Conservation (phyloP, 495 filamentous ascomycete genomes). For the Polyplosphaeria fusca region DNA sequence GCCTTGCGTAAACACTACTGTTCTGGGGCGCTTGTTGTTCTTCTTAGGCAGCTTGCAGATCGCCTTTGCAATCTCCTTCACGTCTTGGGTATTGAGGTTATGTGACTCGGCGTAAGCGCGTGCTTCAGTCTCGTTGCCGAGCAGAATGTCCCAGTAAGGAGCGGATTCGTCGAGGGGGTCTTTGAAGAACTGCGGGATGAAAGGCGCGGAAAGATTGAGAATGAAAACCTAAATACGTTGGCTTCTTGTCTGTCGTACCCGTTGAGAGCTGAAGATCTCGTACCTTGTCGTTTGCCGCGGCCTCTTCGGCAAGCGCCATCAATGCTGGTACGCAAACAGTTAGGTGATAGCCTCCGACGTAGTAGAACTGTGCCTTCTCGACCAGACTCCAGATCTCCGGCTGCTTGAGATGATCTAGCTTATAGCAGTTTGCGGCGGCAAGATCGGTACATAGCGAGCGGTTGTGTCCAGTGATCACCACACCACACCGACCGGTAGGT, state of each 20-base stretch:
- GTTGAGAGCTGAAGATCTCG: too few relatives aligned
- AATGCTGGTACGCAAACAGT: conserved; percentile 88
- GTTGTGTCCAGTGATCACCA: conserved; percentile 93
- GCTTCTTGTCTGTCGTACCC: too few relatives aligned
- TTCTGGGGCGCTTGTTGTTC: conserved; percentile 72
- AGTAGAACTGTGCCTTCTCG: conserved; percentile 82
- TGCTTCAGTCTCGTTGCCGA: conserved; percentile 97
- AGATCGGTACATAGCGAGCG: conserved; percentile 93
- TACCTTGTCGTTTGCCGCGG: conserved; percentile 80
- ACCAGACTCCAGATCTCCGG: conserved; percentile 87
- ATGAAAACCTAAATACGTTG: too few relatives aligned
- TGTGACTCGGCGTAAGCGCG: conserved; percentile 79
- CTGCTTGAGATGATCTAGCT: conserved; percentile 87
- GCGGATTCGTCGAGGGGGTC: conserved; percentile 79
- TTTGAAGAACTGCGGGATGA: conserved; percentile 97
- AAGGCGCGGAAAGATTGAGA: conserved; percentile 87
- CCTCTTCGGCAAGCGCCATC: conserved; percentile 83
- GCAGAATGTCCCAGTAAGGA: conserved; percentile 91
- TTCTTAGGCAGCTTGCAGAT: conserved; percentile 86
- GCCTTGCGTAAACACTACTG: conserved; percentile 91
- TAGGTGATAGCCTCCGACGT: conserved; percentile 87
- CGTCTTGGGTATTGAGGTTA: conserved; percentile 62
- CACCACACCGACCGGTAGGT: conserved; percentile 90
- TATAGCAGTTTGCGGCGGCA: conserved; percentile 94
- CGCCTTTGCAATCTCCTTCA: conserved; percentile 81